Base-by-base conservation (phyloP, 176 grass and related monocot genomes). In the Oryza brachyantha region DNA sequence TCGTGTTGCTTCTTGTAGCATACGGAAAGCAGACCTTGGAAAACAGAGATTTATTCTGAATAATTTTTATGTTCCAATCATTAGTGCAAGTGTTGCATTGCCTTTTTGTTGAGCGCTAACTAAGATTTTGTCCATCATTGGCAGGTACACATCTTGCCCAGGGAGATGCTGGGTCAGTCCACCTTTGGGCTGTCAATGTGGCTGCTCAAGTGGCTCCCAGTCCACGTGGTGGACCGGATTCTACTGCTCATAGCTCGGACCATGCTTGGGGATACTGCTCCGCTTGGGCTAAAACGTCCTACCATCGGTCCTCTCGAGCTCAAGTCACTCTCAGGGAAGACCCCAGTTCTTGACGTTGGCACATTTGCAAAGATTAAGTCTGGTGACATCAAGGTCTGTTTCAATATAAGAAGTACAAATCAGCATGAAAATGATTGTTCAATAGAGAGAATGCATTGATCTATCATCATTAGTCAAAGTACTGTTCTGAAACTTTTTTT, bases 121-220 rank as follows among this genome's bases (percentile, higher is more conserved):
- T 85, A 76, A 82, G 42, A 91, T 91, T 89, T 61, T 91, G 48
- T 76, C 82, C 74, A 76, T 89, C 67, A 90, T 72, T 81, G 72
- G 12, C 90, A 99, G 96, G 92, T 99, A 38, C 96, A 99, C 88
- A 76, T 99, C 59, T 89, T 99, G 80, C 96, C 96, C 76, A 89
- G 96, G 76, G 96, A 95, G 74, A 91, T 99, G 85, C 84, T 99
- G 46, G 96, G 96, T 38, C 81, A 78, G 70, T 89, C 96, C 41
- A 95, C 92, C 82, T 99, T 95, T 81, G 96, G 72, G 36, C 92
- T 99, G 80, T 99, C 88, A 64, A 79, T 99, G 92, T 77, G 92
- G 86, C 86, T 99, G 29, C 84, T 99, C 39, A 99, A 89, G 68
- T 95, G 90, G 90, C 76, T 99, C 57, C 88, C 92, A 55, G 70